Percentiles rank a stretch among this genome's conserved stretches.
These are phyloP conservation scores for Dendrobium nobile DNA, from an alignment of 106 monocot genomes.

Conservation along the genomic window DNA sequence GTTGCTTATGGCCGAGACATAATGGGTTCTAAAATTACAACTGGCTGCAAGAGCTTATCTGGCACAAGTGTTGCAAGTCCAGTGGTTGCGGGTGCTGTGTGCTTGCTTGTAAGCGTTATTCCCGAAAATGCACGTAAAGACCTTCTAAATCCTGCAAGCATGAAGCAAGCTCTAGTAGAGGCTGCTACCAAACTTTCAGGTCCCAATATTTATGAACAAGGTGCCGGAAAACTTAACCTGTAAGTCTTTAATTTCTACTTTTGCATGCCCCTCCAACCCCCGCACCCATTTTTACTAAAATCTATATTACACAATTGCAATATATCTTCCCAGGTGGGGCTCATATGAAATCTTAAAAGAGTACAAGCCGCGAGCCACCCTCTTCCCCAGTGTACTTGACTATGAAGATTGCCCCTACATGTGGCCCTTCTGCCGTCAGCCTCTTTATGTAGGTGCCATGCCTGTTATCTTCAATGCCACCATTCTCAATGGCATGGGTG, in stretches of 20 bases:
- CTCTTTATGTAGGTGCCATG: conserved; percentile 91
- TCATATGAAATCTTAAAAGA: conserved; percentile 81
- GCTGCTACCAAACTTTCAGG: conserved; percentile 86
- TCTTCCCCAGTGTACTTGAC: conserved; percentile 87
- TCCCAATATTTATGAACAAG: conserved; percentile 95
- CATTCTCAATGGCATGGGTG: conserved; percentile 95
- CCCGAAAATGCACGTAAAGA: conserved; percentile 67
- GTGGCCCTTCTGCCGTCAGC: conserved; percentile 98
- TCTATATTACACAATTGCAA: background rate
- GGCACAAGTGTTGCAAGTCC: conserved; percentile 99
- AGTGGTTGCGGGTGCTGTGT: conserved; percentile 94
- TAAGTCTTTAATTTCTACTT: conserved; percentile 35
- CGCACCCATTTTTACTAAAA: conserved; percentile 5
- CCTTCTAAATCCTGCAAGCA: conserved; percentile 87
- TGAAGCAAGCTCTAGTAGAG: conserved; percentile 99
- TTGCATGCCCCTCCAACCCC: too few species aligned
- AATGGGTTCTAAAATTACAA: conserved; percentile 96
- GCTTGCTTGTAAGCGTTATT: conserved; percentile 84
- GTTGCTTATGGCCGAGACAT: conserved; percentile 98
- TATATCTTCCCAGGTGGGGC: conserved; percentile 36
- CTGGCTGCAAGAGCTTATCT: conserved; percentile 93
- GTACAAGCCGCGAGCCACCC: conserved; percentile 82
- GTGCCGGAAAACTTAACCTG: conserved; percentile 89
- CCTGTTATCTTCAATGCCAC: conserved; percentile 96
- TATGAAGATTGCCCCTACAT: conserved; percentile 84